Percentiles rank a stretch among this genome's conserved stretches.
phyloP scores from a whole-genome alignment of 1,139 yeast species.

The Yamadazyma atmosphaerica region DNA sequence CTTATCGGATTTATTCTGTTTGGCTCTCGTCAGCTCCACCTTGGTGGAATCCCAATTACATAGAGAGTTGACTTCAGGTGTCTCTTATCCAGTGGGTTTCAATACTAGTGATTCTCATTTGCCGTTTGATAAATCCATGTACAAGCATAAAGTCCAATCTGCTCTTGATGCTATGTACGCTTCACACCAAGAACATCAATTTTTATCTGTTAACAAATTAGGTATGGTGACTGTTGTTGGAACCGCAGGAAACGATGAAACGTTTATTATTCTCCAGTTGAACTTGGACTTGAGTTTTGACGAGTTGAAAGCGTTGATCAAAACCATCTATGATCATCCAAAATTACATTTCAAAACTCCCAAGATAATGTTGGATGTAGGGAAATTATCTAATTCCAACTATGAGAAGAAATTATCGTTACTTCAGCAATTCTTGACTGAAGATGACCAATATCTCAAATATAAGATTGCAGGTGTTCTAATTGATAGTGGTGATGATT shows the following conservation, averaged over 20 bases:
- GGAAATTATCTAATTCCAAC: slow-evolving; percentile 21
- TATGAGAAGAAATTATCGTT: slow-evolving; percentile 18
- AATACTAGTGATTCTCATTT: slow-evolving; percentile 24
- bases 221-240: slow-evolving; percentile 49
- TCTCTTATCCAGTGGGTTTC: slow-evolving; percentile 47
- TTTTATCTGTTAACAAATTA: slow-evolving; percentile 41
- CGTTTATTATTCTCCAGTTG: slow-evolving; percentile 37
- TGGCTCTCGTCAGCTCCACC: slow-evolving; percentile 37
- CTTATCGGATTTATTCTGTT: slow-evolving; percentile 41
- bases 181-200: slow-evolving; percentile 40
- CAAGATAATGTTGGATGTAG: slow-evolving; percentile 32
- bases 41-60: slow-evolving; percentile 47
- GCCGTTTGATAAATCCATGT: slow-evolving; percentile 23
- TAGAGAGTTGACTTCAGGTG: slow-evolving; percentile 46
- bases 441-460: slow-evolving; percentile 5
- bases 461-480: slow-evolving; percentile 33
- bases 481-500: slow-evolving; percentile 42
- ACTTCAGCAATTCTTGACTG: slow-evolving; percentile 17
- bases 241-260: slow-evolving; percentile 46
- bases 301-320: slow-evolving; percentile 19
- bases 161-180: slow-evolving; percentile 45
- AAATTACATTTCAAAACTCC: slow-evolving; percentile 19
- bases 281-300: slow-evolving; percentile 14
- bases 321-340: slow-evolving; percentile 21
- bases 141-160: slow-evolving; percentile 27